Conservation (phyloP, 495 filamentous ascomycete species). For the Penicillium riverlandense region DNA sequence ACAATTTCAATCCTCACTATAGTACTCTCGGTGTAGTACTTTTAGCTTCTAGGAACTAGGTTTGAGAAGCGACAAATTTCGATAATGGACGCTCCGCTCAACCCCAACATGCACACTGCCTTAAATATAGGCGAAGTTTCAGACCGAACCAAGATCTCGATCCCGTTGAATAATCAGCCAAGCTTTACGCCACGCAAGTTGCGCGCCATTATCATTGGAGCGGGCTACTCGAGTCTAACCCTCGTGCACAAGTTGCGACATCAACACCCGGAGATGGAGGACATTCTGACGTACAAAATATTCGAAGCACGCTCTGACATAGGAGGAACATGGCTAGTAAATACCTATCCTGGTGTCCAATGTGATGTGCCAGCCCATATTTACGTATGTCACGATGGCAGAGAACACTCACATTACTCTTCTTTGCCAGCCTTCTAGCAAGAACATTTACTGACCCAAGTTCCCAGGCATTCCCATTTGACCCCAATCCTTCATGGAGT, state of each 20-base stretch:
- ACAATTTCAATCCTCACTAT: too few species aligned
- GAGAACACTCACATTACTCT: too few species aligned
- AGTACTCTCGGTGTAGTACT: too few species aligned
- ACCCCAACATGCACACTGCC: too few species aligned
- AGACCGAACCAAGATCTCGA: background rate
- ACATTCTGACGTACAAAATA: slow-evolving; percentile 39
- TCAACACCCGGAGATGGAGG: slow-evolving; percentile 26
- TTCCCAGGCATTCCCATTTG: slow-evolving; percentile 37
- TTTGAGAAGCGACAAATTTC: too few species aligned
- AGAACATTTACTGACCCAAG: too few species aligned
- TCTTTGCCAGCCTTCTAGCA: too few species aligned
- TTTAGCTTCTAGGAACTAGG: too few species aligned
- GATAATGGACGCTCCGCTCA: too few species aligned
- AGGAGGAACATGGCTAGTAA: slow-evolving; percentile 45
- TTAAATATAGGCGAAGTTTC: too few species aligned
- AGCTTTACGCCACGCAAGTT: slow-evolving; percentile 17
- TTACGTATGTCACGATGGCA: slow-evolving; percentile 10
- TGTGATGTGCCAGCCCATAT: slow-evolving; percentile 53
- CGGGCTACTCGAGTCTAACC: slow-evolving; percentile 45
- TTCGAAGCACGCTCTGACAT: slow-evolving; percentile 41
- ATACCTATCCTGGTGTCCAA: slow-evolving; percentile 45
- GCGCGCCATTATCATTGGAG: slow-evolving; percentile 40
- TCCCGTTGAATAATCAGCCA: slow-evolving; percentile 10
- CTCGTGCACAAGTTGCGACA: slow-evolving; percentile 30
- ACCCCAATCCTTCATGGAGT: slow-evolving; percentile 52